Percentiles rank a stretch among this genome's conserved stretches.
Conservation (phyloP, 176 grass and related monocot genomes). For the barley (Hordeum vulgare) region MorexV3_pseudomolecules_assembly NC_058518.1:477769453-477769952, state of each 20-base stretch:
- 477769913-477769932: constrained; percentile 4
- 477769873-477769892: constrained; percentile 57
- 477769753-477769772: constrained; percentile 83
- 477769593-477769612: constrained; percentile 90
- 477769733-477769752: constrained; percentile 77
- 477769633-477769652: constrained; percentile 63
- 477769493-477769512: background rate
- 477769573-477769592: constrained; percentile 63
- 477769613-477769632: constrained; percentile 78
- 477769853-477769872: constrained; percentile 59
- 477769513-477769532: constrained; percentile 19
- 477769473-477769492: background rate
- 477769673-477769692: constrained; percentile 68
- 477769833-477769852: background rate
- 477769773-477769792: background rate
- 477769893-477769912: constrained; percentile 63
- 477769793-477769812: background rate
- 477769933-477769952: background rate
- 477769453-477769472: background rate
- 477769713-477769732: constrained; percentile 80
- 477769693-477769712: constrained; percentile 60
- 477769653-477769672: constrained; percentile 60
- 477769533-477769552: background rate
- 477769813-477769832: background rate
- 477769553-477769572: constrained; percentile 37